Evolutionary conservation across 176 grass and related monocot genomes (phyloP), one percentile per base, ranked within the genome.

Genomic region (Triticum timopheevii): DNA sequence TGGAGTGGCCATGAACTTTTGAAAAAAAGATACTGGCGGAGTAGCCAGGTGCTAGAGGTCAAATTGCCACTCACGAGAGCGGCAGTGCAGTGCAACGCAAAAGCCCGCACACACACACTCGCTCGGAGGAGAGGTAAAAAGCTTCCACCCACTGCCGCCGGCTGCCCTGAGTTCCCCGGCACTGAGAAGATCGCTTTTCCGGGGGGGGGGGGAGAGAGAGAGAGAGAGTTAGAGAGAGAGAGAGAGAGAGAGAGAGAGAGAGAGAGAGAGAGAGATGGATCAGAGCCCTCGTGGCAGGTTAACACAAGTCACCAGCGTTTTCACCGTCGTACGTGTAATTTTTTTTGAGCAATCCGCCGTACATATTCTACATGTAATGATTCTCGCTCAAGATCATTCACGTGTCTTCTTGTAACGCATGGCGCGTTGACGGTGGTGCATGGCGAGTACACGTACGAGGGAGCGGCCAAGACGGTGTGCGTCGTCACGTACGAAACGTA

Each of bases 21-120:
- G 23, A 44, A 75, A 75, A 75, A 30, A 44, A 3, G 27, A 50
- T 3, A 10, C 17, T 19, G 23, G 11, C 6, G 0, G 31, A 35
- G 0, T 34, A 20, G 15, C 65, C 17, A 12, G 23, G 16, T 61
- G 61, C 71, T 76, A 76, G 39, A 66, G 1, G 83, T 50, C 83
- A 56, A 85, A 27, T 8, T 20, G 44, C 30, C 22, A 52, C 23
- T 85, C 83, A 85, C 73, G 73, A 52, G 83, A 25, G 73, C 27
- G 35, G 20, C 67, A 11, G 34, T 17, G 69, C 65, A 8, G 50
- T 59, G 54, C 54, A 3, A 49, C 3, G 69, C 22, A 36, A 36
- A 36, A 44, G 20, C 69, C 54, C 69, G 10, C 4, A 2, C 34
- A 17, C 34, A 17, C 19, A 19, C 81, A 13, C 25, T 7, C 52